Conservation (phyloP, 1,284 basidiomycete genomes). For the Butyriboletus appendiculatus region DNA sequence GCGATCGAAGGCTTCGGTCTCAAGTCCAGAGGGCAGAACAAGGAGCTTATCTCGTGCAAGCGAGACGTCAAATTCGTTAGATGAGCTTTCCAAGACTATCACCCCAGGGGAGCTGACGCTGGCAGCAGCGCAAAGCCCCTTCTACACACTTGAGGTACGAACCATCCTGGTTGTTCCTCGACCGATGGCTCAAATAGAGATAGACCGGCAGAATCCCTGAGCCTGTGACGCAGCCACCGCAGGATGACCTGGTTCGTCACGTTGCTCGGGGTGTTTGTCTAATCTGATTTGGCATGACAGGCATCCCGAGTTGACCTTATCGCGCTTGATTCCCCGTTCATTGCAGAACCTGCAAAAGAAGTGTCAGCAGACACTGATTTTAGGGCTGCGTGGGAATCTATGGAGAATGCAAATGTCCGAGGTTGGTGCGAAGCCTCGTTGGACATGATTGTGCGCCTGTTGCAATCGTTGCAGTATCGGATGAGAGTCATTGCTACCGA, state of each 20-base stretch:
- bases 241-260: slow-evolving; percentile 26
- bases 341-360: slow-evolving; percentile 42
- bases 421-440: slow-evolving; percentile 67
- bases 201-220: slow-evolving; percentile 14
- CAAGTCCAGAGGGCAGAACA: slow-evolving; percentile 22
- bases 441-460: slow-evolving; percentile 48
- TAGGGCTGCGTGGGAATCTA: slow-evolving; percentile 52
- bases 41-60: slow-evolving; percentile 28
- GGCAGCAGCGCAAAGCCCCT: slow-evolving; percentile 35
- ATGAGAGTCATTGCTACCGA: slow-evolving; percentile 56
- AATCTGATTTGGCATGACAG: slow-evolving; percentile 31
- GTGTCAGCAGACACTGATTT: slow-evolving; percentile 44
- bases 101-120: slow-evolving; percentile 61
- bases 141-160: slow-evolving; percentile 26
- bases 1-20: slow-evolving; percentile 26
- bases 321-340: slow-evolving; percentile 66
- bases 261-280: neutral
- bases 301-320: slow-evolving; percentile 59
- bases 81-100: slow-evolving; percentile 42
- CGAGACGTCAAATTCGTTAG: slow-evolving; percentile 32
- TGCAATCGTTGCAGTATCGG: slow-evolving; percentile 50
- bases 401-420: slow-evolving; percentile 47
- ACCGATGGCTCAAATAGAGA: slow-evolving; percentile 2
- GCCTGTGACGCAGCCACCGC: neutral
- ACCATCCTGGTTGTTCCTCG: neutral